Conservation (phyloP, 2,329 filamentous ascomycete species). For the Didymella sp. region DNA sequence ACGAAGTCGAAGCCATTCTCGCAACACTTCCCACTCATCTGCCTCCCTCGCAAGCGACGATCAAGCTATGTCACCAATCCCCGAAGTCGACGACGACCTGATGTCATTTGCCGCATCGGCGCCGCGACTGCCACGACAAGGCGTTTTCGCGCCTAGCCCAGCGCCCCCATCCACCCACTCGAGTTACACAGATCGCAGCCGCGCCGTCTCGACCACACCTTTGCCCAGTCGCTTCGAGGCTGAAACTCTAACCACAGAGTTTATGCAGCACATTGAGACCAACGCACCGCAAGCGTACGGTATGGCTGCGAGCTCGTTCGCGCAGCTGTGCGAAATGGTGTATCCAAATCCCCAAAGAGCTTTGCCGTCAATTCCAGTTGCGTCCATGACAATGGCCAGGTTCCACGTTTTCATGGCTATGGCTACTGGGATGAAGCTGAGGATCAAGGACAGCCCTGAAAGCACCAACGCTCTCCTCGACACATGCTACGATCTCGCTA, state of each 20-base stretch:
- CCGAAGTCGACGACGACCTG: slow-evolving; percentile 42
- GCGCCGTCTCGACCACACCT: slow-evolving; percentile 40
- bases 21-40: slow-evolving; percentile 45
- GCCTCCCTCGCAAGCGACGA: slow-evolving; percentile 40
- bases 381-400: slow-evolving; percentile 43
- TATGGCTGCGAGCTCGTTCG: slow-evolving; percentile 34
- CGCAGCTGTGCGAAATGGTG: slow-evolving; percentile 42
- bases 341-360: slow-evolving; percentile 40
- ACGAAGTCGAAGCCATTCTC: slow-evolving; percentile 37
- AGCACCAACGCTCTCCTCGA: slow-evolving; percentile 44
- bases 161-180: slow-evolving; percentile 36
- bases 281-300: slow-evolving; percentile 37
- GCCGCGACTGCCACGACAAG: slow-evolving; percentile 39
- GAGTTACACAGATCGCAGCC: slow-evolving; percentile 43
- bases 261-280: slow-evolving; percentile 39
- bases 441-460: slow-evolving; percentile 40
- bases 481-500: slow-evolving; percentile 46
- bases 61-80: slow-evolving; percentile 36
- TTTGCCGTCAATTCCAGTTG: slow-evolving; percentile 23
- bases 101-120: slow-evolving; percentile 33
- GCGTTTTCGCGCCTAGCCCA: slow-evolving; percentile 42
- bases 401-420: slow-evolving; percentile 49
- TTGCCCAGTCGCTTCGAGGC: slow-evolving; percentile 48
- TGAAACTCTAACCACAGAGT: slow-evolving; percentile 46
- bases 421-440: slow-evolving; percentile 47